Conservation (phyloP, 495 filamentous ascomycete genomes). For the Aspergillus saccharolyticus region DNA sequence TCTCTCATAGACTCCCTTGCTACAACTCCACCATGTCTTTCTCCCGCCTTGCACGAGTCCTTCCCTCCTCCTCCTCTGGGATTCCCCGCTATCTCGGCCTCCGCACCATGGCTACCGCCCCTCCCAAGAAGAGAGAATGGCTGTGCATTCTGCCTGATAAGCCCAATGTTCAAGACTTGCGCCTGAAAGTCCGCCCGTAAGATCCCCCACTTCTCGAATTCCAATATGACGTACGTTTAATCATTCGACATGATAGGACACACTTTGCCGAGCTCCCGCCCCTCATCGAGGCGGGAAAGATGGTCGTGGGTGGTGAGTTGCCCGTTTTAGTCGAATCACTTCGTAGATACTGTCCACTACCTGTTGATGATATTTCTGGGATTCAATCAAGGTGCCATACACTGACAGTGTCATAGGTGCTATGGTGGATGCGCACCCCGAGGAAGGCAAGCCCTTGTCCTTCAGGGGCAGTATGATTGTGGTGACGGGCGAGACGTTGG, state of each 20-base stretch:
- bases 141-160: slow-evolving; percentile 24
- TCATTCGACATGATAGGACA: slow-evolving; percentile 3
- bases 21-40: background rate
- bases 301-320: slow-evolving; percentile 25
- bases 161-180: slow-evolving; percentile 9
- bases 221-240: background rate
- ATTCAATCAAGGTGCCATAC: too few relatives aligned
- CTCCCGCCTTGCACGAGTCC: background rate
- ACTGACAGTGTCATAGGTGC: slow-evolving; percentile 45
- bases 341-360: too few relatives aligned
- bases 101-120: background rate
- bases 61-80: background rate
- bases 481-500: slow-evolving; percentile 52
- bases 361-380: too few relatives aligned
- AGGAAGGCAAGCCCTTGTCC: slow-evolving; percentile 51
- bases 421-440: slow-evolving; percentile 52
- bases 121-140: slow-evolving; percentile 13
- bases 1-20: too few relatives aligned
- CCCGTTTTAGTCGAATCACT: too few relatives aligned
- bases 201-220: background rate
- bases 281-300: slow-evolving; percentile 16
- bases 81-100: background rate
- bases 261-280: slow-evolving; percentile 21
- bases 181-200: slow-evolving; percentile 16
- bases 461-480: slow-evolving; percentile 64